Evolutionary conservation across 306 rosid species (phyloP).

Genomic region (Casuarina cunninghamiana): DNA sequence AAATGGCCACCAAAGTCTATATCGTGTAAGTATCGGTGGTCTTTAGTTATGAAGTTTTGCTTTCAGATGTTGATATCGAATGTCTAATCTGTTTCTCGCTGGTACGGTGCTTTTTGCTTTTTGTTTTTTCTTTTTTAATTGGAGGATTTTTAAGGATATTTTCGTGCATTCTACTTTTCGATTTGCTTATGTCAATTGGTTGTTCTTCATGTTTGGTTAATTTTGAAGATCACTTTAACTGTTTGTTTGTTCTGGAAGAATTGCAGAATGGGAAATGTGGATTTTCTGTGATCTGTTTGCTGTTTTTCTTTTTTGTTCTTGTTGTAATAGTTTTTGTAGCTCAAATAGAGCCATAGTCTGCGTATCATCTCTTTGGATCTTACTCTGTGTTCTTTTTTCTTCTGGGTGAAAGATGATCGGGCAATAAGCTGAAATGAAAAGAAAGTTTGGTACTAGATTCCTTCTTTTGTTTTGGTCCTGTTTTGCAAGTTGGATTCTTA

Average conservation of each 20-base stretch:
- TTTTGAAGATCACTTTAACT: constrained; percentile 6
- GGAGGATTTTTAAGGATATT: not conserved
- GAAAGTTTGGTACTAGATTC: not conserved
- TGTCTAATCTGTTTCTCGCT: constrained; percentile 25
- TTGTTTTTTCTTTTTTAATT: not conserved
- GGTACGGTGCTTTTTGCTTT: constrained; percentile 2
- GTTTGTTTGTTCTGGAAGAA: constrained; percentile 21
- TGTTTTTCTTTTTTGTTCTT: constrained; percentile 10
- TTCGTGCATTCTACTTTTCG: constrained; percentile 2
- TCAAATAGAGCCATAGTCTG: constrained; percentile 6
- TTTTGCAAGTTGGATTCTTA: not conserved
- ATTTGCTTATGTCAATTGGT: constrained; percentile 25
- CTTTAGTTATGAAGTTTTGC: not conserved
- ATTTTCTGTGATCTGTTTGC: constrained; percentile 33
- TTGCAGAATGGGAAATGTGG: constrained; percentile 6
- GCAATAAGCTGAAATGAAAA: not conserved
- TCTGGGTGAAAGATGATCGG: not conserved
- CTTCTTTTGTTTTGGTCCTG: constrained; percentile 1
- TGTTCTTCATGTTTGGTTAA: constrained; percentile 19
- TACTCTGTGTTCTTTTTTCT: not conserved
- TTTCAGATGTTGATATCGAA: constrained; percentile 14
- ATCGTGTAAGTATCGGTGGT: constrained; percentile 64
- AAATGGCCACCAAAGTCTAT: constrained; percentile 89
- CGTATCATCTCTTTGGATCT: not conserved
- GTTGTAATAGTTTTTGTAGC: constrained; percentile 8